Base-by-base conservation (phyloP, 2,329 filamentous ascomycete species). In the Talaromyces marneffei region DNA sequence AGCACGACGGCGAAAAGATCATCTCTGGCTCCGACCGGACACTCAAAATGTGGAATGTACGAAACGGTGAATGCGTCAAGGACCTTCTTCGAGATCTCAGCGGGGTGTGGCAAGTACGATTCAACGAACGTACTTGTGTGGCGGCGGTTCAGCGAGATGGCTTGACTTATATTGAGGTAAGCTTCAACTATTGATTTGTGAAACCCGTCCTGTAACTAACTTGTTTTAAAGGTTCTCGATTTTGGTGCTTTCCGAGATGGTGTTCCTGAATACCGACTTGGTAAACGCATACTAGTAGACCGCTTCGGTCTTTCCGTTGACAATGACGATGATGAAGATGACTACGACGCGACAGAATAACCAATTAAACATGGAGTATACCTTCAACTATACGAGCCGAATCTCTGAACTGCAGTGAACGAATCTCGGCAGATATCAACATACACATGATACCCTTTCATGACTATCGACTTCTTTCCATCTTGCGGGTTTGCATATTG, bases 91-190 rank as follows among this genome's bases (percentile, higher is more conserved):
- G 91, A 14, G 92, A 97, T 70, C 82, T 99, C 37, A 93, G 88
- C 67, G 92, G 93, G n/a, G 94, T 99, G 7, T 99, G 94, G 94
- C 94, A 99, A 78, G 94, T 99, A 70, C 94, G 94, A 70, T 99
- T 99, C 77, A 92, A 99, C 70, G 91, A 95, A 72, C 84, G 94
- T 67, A 85, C 93, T 73, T 99, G 94, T 74, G 94, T 99, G 61
- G 94, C 94, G 63, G 94, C 94, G 48, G 94, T 99, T 61, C 94
- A 99, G 80, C 85, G 94, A 60, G 91, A 96, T 66, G 88, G 87
- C 69, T 78, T 96, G 69, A 99, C 94, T 20, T 99, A 96, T 74
- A 92, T 99, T 62, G 94, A 99, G 85, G 94, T 96, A 42, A 44
- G 57, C 23, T 20, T 12, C 75, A 79, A 86, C 77, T 55, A 25